Evolutionary conservation across 495 filamentous ascomycete genomes (phyloP).

Genomic region (Viridothelium virens): DNA sequence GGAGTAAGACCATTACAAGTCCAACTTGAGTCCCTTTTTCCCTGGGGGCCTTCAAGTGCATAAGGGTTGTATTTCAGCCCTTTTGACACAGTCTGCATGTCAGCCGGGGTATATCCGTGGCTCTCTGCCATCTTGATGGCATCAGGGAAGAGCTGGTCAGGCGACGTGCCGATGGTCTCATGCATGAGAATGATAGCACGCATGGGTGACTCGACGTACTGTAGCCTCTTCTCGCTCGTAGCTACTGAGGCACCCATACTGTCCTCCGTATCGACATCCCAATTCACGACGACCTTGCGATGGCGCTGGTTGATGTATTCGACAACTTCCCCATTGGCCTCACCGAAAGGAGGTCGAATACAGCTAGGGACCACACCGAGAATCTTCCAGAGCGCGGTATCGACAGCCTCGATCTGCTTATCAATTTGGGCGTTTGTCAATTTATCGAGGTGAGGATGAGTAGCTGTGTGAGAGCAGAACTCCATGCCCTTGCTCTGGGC

Average conservation of each 20-base stretch:
- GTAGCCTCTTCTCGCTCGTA: neutral
- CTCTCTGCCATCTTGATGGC: conserved; percentile 1
- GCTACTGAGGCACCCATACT: conserved; percentile 1
- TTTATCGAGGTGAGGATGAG: neutral
- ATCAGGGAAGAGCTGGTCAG: neutral
- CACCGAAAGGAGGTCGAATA: neutral
- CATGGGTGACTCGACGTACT: neutral
- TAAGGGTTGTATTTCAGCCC: conserved; percentile 5
- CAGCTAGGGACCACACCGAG: neutral
- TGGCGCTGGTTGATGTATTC: neutral
- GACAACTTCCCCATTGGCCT: neutral
- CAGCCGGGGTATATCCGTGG: neutral
- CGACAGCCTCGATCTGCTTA: neutral
- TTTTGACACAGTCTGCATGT: neutral
- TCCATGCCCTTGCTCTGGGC: conserved; percentile 1
- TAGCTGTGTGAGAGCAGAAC: conserved; percentile 6
- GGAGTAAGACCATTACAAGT: neutral
- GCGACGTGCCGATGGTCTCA: neutral
- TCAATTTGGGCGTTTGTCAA: neutral
- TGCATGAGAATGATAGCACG: neutral
- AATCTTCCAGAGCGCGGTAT: conserved; percentile 8
- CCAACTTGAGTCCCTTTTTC: neutral
- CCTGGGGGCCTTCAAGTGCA: neutral
- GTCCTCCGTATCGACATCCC: neutral
- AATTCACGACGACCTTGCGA: neutral